These are phyloP conservation scores for Polyporus tsugae DNA, from an alignment of 1,284 basidiomycete genomes.

Conservation along the genomic window DNA sequence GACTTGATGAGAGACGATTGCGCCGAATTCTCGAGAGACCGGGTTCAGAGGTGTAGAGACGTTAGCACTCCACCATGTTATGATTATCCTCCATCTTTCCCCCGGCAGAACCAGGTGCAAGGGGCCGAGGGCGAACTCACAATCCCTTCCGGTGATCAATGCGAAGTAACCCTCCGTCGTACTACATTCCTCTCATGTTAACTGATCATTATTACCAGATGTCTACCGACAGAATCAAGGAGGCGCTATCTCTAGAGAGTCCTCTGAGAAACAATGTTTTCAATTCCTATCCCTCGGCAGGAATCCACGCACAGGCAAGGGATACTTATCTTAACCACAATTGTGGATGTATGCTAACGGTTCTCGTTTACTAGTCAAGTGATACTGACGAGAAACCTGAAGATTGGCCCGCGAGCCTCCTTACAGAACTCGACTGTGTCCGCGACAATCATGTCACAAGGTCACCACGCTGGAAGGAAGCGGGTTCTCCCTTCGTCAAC, in stretches of 20 bases:
- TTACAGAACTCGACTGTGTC: not conserved
- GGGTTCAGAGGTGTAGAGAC: not conserved
- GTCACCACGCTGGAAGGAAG: not conserved
- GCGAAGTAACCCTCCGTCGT: not conserved
- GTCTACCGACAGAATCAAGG: not conserved
- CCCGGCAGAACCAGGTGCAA: not conserved
- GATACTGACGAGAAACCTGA: slow-evolving; percentile 2
- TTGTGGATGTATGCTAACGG: not conserved
- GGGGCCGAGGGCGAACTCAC: not conserved
- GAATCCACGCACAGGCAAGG: not conserved
- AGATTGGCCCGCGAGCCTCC: not conserved
- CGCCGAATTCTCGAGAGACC: not conserved
- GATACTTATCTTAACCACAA: too few species aligned
- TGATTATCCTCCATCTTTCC: not conserved
- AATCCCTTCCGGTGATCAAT: not conserved
- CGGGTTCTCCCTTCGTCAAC: not conserved
- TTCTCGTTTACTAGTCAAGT: not conserved
- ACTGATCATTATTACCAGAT: not conserved
- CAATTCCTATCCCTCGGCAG: not conserved
- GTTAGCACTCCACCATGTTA: not conserved
- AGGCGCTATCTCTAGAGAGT: not conserved
- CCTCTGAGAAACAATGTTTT: not conserved
- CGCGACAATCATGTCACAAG: not conserved
- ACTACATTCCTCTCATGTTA: too few species aligned
- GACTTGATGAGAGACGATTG: not conserved